Percentiles rank a stretch among this genome's conserved stretches.
phyloP scores from a whole-genome alignment of 2,329 filamentous ascomycete genomes.

The Verticillium dahliae region DNA sequence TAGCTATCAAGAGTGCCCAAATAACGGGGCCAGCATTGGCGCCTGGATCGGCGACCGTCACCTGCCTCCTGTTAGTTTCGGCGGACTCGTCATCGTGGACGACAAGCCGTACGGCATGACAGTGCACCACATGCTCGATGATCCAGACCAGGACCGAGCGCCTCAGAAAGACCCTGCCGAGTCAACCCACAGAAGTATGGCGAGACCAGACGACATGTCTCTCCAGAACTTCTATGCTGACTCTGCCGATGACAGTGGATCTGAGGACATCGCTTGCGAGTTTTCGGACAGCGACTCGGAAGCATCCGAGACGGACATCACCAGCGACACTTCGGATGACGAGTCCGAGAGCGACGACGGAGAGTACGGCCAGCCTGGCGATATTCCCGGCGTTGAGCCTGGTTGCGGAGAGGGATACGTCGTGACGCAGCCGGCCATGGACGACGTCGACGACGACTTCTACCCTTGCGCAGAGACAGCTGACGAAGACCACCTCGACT shows the following conservation, averaged over 20 bases:
- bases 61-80: conserved; percentile 84
- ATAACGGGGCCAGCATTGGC: conserved; percentile 87
- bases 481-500: conserved; percentile 77
- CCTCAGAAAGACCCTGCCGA: conserved; percentile 12
- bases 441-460: conserved; percentile 78
- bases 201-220: conserved; percentile 20
- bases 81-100: conserved; percentile 80
- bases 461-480: conserved; percentile 66
- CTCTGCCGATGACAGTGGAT: conserved; percentile 31
- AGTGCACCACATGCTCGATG: conserved; percentile 92
- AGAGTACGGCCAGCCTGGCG: conserved; percentile 57
- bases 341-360: conserved; percentile 44
- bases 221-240: conserved; percentile 37
- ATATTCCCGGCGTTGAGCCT: conserved; percentile 70
- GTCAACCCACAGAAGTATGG: conserved; percentile 28
- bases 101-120: conserved; percentile 87
- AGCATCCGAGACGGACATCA: conserved; percentile 43
- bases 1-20: conserved; percentile 69
- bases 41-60: conserved; percentile 82
- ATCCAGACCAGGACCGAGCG: conserved; percentile 38
- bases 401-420: conserved; percentile 71
- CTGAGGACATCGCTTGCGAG: conserved; percentile 52
- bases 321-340: conserved; percentile 37
- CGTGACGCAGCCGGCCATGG: conserved; percentile 86
- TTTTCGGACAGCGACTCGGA: conserved; percentile 59